Base-by-base conservation (phyloP, 2,329 filamentous ascomycete species). In the Penicillium nordicum region DNA sequence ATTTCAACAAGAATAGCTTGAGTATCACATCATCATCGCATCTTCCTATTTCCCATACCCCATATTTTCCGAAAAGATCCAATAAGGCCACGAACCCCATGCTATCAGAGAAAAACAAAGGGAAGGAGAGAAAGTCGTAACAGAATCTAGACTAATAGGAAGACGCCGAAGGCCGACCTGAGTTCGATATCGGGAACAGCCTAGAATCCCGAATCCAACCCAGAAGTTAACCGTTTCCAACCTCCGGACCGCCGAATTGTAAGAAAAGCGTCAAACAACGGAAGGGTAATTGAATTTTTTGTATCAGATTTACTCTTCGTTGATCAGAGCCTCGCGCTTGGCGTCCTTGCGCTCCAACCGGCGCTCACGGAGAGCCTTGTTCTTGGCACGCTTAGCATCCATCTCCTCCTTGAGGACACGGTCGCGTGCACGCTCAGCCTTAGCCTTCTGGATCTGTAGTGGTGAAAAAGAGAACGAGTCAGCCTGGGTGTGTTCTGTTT, bases 301-400 rank as follows among this genome's bases (percentile, higher is more conserved):
- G 45, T 57, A 55, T 55, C 51, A 63, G 62, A 70, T 72, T 74
- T 75, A 73, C 71, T 77, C 74, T 69, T 92, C 91, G 77, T 83
- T 90, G 74, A 88, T 77, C 79, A 95, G 79, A 76, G 90, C 92
- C 76, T 85, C 88, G 79, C 92, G 87, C 93, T 99, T 99, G 79
- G 89, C 88, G 77, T 83, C 80, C 78, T 88, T 85, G 81, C 95
- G 90, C 85, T 96, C 91, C 81, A 88, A 82, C 88, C 94, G 94
- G 85, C 94, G 89, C 89, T 97, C 94, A 83, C 94, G 92, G 74
- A 94, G 94, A 77, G 94, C 94, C 92, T 97, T 97, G 88, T 92
- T 97, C 92, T 96, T 97, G 80, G 92, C 91, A 84, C 94, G 92
- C 88, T 96, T 97, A 85, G 90, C 91, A 79, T 97, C 94, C 94